phyloP scores from a whole-genome alignment of 2,329 filamentous ascomycete species.

The Metarhizium rileyi region DNA sequence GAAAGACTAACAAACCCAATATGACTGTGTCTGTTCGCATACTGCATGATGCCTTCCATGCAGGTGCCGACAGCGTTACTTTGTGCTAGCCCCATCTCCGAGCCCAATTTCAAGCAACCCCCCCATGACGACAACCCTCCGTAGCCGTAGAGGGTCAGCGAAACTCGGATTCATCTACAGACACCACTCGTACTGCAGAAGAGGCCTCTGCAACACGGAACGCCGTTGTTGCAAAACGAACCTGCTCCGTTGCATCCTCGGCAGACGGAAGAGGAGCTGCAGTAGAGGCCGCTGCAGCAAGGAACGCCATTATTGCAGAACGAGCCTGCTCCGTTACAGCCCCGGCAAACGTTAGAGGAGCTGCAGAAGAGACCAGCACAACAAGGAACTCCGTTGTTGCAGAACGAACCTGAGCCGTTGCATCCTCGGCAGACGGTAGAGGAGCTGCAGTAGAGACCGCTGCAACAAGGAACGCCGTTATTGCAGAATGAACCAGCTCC shows the following conservation, averaged over 20 bases:
- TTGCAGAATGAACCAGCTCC: constrained; percentile 6
- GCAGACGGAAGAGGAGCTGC: constrained; percentile 3
- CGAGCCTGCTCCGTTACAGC: constrained; percentile 3
- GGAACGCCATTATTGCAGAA: constrained; percentile 8
- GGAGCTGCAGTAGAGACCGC: constrained; percentile 3
- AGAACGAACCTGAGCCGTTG: constrained; percentile 6
- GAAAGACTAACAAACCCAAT: too few species aligned
- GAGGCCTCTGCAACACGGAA: constrained; percentile 5
- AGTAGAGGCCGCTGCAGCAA: constrained; percentile 5
- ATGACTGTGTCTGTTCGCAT: too few species aligned
- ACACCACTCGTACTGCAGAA: constrained; percentile 3
- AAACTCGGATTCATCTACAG: background rate
- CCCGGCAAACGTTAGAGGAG: constrained; percentile 1
- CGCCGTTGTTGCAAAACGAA: constrained; percentile 8
- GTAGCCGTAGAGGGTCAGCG: too few species aligned
- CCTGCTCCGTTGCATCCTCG: constrained; percentile 4
- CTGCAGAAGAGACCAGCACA: constrained; percentile 5
- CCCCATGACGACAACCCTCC: too few species aligned
- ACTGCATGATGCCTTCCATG: too few species aligned
- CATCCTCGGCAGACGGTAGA: constrained; percentile 3
- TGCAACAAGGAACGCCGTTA: constrained; percentile 7
- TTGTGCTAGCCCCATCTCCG: too few species aligned
- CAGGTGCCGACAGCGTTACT: too few species aligned
- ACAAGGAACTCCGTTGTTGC: constrained; percentile 7
- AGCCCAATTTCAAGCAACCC: too few species aligned